Conservation (phyloP, 352 stramenopile genomes). For the Phytophthora sojae region DNA sequence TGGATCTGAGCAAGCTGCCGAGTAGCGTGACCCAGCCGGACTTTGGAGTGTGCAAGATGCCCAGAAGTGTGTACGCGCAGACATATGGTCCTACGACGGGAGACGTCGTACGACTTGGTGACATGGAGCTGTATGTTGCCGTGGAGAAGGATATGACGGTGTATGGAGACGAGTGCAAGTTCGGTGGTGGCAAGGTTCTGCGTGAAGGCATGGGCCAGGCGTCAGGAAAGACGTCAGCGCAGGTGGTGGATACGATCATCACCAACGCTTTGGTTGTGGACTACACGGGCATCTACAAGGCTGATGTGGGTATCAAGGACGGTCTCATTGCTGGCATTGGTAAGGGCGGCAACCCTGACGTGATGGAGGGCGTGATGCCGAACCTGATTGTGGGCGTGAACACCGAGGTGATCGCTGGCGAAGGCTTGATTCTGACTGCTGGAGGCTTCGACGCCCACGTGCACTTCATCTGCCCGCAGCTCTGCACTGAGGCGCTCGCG, state of each 20-base stretch:
- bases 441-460: slow-evolving; percentile 97
- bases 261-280: slow-evolving; percentile 98
- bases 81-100: slow-evolving; percentile 95
- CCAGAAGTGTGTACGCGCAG: slow-evolving; percentile 85
- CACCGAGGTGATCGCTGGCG: slow-evolving; percentile 97
- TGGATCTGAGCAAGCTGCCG: slow-evolving; percentile 40
- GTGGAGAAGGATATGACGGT: slow-evolving; percentile 92
- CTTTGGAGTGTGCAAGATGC: slow-evolving; percentile 60
- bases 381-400: slow-evolving; percentile 92
- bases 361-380: slow-evolving; percentile 92
- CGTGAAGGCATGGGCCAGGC: slow-evolving; percentile 86
- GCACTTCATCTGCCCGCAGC: slow-evolving; percentile 97
- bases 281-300: slow-evolving; percentile 96
- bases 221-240: slow-evolving; percentile 43
- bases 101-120: slow-evolving; percentile 94
- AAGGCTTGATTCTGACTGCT: slow-evolving; percentile 96
- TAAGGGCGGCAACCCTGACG: slow-evolving; percentile 97
- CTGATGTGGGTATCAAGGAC: slow-evolving; percentile 96
- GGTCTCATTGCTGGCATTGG: slow-evolving; percentile 95
- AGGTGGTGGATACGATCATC: slow-evolving; percentile 96
- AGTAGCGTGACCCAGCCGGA: slow-evolving; percentile 30
- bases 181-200: slow-evolving; percentile 95
- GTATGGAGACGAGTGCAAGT: slow-evolving; percentile 92
- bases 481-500: slow-evolving; percentile 93
- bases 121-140: slow-evolving; percentile 92